These are phyloP conservation scores for Sungouiozyma ichnusensis DNA, from an alignment of 805 yeast genomes.

Conservation along the genomic window DNA sequence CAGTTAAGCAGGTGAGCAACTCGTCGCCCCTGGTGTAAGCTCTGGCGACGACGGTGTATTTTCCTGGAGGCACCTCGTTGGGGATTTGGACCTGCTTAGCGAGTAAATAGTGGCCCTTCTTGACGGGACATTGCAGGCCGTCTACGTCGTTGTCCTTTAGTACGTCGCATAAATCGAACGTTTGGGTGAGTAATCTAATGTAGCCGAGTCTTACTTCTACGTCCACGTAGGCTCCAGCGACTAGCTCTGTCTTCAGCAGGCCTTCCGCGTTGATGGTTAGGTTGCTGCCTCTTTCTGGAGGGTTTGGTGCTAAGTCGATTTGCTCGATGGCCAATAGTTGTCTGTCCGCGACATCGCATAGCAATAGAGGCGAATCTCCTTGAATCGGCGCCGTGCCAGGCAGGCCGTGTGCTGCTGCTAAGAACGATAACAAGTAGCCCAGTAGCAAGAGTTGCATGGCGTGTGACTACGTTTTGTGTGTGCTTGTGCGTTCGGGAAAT, in stretches of 20 bases:
- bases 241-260: slow-evolving; percentile 40
- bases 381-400: slow-evolving; percentile 53
- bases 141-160: slow-evolving; percentile 59
- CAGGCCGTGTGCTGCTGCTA: background rate
- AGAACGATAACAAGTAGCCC: background rate
- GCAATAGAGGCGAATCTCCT: slow-evolving; percentile 77
- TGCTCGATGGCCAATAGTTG: slow-evolving; percentile 56
- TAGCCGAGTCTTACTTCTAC: slow-evolving; percentile 90
- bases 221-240: slow-evolving; percentile 88
- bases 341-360: slow-evolving; percentile 55
- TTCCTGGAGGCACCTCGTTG: slow-evolving; percentile 89
- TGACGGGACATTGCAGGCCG: slow-evolving; percentile 66
- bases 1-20: slow-evolving; percentile 74
- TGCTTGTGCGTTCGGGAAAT: too few species aligned
- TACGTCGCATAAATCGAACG: slow-evolving; percentile 89
- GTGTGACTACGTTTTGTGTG: too few species aligned
- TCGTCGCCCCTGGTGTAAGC: slow-evolving; percentile 81
- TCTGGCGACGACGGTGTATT: slow-evolving; percentile 73
- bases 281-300: slow-evolving; percentile 79
- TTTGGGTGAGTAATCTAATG: slow-evolving; percentile 76
- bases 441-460: too few species aligned
- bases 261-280: slow-evolving; percentile 75
- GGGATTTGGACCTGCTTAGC: slow-evolving; percentile 76
- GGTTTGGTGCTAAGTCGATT: slow-evolving; percentile 68
- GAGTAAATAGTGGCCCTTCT: slow-evolving; percentile 55